Evolutionary conservation across 1,139 yeast species (phyloP).

Genomic region (Scheffersomyces segobiensis): DNA sequence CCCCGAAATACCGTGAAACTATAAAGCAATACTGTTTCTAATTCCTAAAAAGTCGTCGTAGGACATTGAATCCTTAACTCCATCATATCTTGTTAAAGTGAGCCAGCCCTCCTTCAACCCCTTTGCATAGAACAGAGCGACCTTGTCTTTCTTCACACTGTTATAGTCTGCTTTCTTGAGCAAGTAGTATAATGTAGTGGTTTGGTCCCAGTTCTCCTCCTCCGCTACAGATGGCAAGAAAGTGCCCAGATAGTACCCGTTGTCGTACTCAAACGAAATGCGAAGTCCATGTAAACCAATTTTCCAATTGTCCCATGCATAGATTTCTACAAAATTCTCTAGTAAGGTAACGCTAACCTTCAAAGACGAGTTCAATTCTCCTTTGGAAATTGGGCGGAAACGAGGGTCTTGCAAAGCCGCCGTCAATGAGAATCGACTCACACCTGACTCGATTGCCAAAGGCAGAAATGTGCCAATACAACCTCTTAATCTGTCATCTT

Average conservation of each 20-base stretch:
- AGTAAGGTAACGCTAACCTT: constrained; percentile 62
- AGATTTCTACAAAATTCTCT: constrained; percentile 55
- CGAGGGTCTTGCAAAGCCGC: constrained; percentile 78
- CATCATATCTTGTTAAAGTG: constrained; percentile 38
- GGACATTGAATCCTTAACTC: constrained; percentile 29
- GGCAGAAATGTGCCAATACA: constrained; percentile 85
- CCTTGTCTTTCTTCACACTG: constrained; percentile 15
- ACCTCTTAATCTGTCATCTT: constrained; percentile 63
- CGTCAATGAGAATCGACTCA: constrained; percentile 59
- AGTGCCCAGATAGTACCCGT: constrained; percentile 61
- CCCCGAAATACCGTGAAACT: not conserved
- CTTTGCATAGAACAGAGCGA: constrained; percentile 25
- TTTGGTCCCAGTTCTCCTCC: constrained; percentile 85
- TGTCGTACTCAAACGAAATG: constrained; percentile 45
- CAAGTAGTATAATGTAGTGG: constrained; percentile 68
- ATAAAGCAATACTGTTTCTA: constrained; percentile 2
- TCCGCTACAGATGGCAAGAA: constrained; percentile 87
- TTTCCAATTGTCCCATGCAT: constrained; percentile 67
- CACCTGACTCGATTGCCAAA: constrained; percentile 52
- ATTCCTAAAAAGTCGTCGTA: constrained; percentile 26
- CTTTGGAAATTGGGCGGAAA: constrained; percentile 60
- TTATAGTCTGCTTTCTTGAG: constrained; percentile 65
- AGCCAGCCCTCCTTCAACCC: constrained; percentile 40
- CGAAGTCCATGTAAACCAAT: constrained; percentile 82
- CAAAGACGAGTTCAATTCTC: constrained; percentile 51